Conservation (phyloP, 345 rosid genomes). For the Psidium guajava region DNA sequence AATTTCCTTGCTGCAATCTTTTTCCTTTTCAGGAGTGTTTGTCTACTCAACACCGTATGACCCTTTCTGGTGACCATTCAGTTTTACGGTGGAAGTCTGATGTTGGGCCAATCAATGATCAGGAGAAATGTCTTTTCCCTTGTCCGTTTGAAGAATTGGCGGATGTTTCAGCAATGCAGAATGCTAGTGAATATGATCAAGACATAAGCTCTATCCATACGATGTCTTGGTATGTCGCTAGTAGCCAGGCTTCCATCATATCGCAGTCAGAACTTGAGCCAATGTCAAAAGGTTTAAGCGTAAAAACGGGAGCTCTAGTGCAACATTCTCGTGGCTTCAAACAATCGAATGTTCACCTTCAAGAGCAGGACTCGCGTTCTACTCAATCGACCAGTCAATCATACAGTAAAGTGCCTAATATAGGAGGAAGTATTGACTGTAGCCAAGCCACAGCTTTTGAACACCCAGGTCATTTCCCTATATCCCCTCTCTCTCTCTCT, state of each 20-base stretch:
- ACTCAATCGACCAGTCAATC: constrained; percentile 69
- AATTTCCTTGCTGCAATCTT: neutral
- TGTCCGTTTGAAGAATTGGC: neutral
- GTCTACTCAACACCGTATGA: neutral
- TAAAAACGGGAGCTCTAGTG: constrained; percentile 34
- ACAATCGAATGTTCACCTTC: constrained; percentile 35
- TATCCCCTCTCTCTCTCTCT: neutral
- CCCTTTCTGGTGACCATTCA: neutral
- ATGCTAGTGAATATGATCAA: neutral
- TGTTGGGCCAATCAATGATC: neutral
- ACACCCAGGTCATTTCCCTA: constrained; percentile 14
- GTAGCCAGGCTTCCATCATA: constrained; percentile 25
- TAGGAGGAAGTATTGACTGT: constrained; percentile 9
- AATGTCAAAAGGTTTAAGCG: constrained; percentile 24
- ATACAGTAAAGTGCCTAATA: constrained; percentile 39
- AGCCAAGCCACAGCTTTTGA: constrained; percentile 17
- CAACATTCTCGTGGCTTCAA: constrained; percentile 23
- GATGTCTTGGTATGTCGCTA: constrained; percentile 17
- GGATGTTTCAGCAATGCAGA: neutral
- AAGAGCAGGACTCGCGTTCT: constrained; percentile 60
- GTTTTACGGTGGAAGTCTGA: constrained; percentile 26
- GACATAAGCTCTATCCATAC: constrained; percentile 4
- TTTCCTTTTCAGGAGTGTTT: neutral
- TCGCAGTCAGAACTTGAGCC: constrained; percentile 4
- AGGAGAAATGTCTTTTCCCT: neutral